Base-by-base conservation (phyloP, 768 basidiomycete genomes). In the Xerocomellus intermedius region DNA sequence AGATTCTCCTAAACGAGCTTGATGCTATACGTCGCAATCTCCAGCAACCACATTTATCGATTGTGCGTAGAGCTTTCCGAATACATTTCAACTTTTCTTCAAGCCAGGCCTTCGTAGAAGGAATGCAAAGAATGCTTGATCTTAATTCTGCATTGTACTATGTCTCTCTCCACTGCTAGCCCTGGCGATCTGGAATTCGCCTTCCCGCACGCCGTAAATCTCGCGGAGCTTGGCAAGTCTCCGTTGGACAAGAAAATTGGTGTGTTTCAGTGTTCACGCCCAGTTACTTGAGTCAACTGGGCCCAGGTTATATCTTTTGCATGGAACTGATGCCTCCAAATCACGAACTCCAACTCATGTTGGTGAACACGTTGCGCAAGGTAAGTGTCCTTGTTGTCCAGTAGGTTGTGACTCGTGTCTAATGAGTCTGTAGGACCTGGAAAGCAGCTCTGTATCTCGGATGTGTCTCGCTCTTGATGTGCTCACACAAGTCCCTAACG, bases 281-380 rank as follows among this genome's bases (percentile, higher is more conserved):
- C 12, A 13, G 13, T 36, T 39, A 41, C 59, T 26, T 16, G 37
- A 48, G 8, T 42, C 22, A 57, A 57, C 35, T 39, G 45, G 28
- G 8, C 10, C 24, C 59, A 94, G 91, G 90, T 13, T 93, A 93
- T 72, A 70, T 86, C 8, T 92, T 90, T 65, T 92, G 91, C 64
- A 69, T 78, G 50, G 83, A 88, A 64, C 69, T 89, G 21, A 90
- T 94, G 84, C 81, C 83, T 37, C 63, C 73, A 8, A 69, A 78
- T 36, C 83, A 91, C 64, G 89, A 91, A 56, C 74, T 92, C 32
- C 80, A 83, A 48, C 74, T 94, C 22, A 91, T 94, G 87, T 78
- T 93, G 21, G 85, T 94, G 54, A 94, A 94, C 61, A 92, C 91
- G 5, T 67, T 92, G 33, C 84, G 90, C 58, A 94, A 94, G 79